Base-by-base conservation (phyloP, 352 stramenopile species). In the Saprolegnia diclina region DNA sequence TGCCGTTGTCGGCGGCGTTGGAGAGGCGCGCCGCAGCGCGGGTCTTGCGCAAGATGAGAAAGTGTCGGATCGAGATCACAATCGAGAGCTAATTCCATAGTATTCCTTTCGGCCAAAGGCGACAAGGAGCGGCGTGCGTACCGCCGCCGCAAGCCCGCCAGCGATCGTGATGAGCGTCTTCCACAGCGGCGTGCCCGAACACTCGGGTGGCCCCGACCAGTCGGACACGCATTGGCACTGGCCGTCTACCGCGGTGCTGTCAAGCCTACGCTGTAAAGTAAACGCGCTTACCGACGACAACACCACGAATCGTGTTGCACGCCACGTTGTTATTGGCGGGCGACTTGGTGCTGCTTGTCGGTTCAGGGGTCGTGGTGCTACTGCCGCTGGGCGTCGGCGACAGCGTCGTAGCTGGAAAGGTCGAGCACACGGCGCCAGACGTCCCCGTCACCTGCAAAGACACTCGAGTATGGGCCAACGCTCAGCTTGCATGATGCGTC, bases 91-190 rank as follows among this genome's bases (percentile, higher is more conserved):
- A 64, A 52, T 52, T 7, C 6, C n/a, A 19, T 40, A n/a, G n/a
- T n/a, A n/a, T n/a, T n/a, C n/a, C n/a, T n/a, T n/a, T n/a, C n/a
- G n/a, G n/a, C n/a, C n/a, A n/a, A 52, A 26, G 11, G 35, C 4
- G 16, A 9, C 7, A 5, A 71, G 7, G 26, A 14, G 32, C 7
- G n/a, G 24, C 6, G 4, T n/a, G 72, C 70, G 40, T 74, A 80
- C 75, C 59, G 84, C 44, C 18, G 81, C 80, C 0, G 81, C 81
- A n/a, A 89, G 72, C 18, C 75, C 81, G 72, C 81, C 81, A 22
- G 72, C 79, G 42, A 89, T 74, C 0, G 81, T 89, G 5, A 87
- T 73, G 35, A 85, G 64, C 71, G 75, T 83, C 69, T 87, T 87
- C 72, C 79, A 87, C 32, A 79, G 71, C 5, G 81, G 78, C 72